phyloP scores from a whole-genome alignment of 495 filamentous ascomycete species.

The Neurospora sp. region DNA sequence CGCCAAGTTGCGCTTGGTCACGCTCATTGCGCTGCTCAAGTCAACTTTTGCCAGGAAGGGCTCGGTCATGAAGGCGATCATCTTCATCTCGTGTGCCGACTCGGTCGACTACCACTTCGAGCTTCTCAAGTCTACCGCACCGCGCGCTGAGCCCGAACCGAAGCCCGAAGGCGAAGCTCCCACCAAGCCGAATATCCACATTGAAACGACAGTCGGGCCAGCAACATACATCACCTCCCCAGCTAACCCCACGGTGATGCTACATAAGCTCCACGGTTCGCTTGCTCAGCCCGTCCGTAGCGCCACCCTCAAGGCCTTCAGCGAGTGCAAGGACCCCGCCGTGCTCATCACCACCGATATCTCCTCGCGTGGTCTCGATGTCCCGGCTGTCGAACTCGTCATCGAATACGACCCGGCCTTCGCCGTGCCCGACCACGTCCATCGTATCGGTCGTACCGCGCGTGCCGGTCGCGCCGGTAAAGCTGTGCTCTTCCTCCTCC shows the following conservation, averaged over 20 bases:
- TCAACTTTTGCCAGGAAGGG: slow-evolving; percentile 77
- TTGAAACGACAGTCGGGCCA: slow-evolving; percentile 29
- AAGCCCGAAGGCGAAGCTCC: slow-evolving; percentile 16
- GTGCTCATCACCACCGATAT: slow-evolving; percentile 92
- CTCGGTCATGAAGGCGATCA: slow-evolving; percentile 85
- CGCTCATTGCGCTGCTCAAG: slow-evolving; percentile 72
- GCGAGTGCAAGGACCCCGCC: slow-evolving; percentile 50
- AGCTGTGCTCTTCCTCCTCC: slow-evolving; percentile 78
- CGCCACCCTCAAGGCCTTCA: slow-evolving; percentile 70
- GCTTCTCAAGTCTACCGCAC: slow-evolving; percentile 52
- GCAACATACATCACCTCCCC: slow-evolving; percentile 40
- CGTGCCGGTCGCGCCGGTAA: slow-evolving; percentile 84
- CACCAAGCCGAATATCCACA: slow-evolving; percentile 17
- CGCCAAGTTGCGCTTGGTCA: slow-evolving; percentile 80
- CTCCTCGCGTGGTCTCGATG: slow-evolving; percentile 83
- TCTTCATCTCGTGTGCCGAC: slow-evolving; percentile 95
- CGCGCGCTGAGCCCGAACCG: slow-evolving; percentile 6
- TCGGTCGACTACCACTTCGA: slow-evolving; percentile 95
- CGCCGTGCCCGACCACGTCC: slow-evolving; percentile 79
- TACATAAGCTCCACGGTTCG: slow-evolving; percentile 93
- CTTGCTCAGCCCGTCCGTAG: slow-evolving; percentile 79
- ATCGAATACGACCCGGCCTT: slow-evolving; percentile 94
- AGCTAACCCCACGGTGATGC: slow-evolving; percentile 44
- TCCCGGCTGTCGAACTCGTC: slow-evolving; percentile 87
- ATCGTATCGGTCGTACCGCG: slow-evolving; percentile 89